These are phyloP conservation scores for Actinidia arguta DNA, from an alignment of 179 eudicot species.

Conservation along the genomic window DNA sequence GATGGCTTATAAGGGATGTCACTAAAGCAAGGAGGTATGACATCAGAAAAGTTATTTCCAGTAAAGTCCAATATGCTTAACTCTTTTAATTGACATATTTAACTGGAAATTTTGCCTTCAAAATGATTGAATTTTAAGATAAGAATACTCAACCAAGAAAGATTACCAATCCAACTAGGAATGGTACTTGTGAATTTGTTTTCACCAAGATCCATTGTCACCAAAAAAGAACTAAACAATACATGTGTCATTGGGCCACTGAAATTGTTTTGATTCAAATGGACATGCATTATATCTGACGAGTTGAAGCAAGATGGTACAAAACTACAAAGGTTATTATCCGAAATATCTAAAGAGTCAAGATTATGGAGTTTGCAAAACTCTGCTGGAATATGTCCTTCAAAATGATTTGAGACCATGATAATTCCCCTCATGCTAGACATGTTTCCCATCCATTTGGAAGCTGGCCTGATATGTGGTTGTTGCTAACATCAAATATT, in stretches of 20 bases:
- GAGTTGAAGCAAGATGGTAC: conserved; percentile 19
- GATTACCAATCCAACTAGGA: conserved; percentile 26
- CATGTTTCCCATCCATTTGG: conserved; percentile 9
- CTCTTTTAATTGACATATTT: conserved; percentile 23
- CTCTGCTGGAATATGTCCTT: conserved; percentile 17
- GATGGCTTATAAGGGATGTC: conserved; percentile 4
- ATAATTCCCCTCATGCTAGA: background rate
- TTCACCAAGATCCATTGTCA: conserved; percentile 29
- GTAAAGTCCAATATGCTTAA: conserved; percentile 30
- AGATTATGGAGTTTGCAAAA: conserved; percentile 8
- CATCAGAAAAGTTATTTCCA: conserved; percentile 27
- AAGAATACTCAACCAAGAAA: conserved; percentile 16
- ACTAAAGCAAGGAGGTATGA: conserved; percentile 30
- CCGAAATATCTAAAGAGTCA: conserved; percentile 7
- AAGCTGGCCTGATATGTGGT: conserved; percentile 15
- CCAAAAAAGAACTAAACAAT: conserved; percentile 13
- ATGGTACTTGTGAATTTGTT: too few species aligned
- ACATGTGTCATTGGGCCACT: background rate
- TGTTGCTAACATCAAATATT: conserved; percentile 10
- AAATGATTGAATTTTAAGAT: conserved; percentile 21
- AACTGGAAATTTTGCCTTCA: conserved; percentile 20
- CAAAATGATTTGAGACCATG: conserved; percentile 4
- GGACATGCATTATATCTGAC: background rate
- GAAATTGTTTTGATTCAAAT: background rate
- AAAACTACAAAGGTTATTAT: background rate